Evolutionary conservation across 768 basidiomycete genomes (phyloP).

Genomic region (Lactarius vividus): DNA sequence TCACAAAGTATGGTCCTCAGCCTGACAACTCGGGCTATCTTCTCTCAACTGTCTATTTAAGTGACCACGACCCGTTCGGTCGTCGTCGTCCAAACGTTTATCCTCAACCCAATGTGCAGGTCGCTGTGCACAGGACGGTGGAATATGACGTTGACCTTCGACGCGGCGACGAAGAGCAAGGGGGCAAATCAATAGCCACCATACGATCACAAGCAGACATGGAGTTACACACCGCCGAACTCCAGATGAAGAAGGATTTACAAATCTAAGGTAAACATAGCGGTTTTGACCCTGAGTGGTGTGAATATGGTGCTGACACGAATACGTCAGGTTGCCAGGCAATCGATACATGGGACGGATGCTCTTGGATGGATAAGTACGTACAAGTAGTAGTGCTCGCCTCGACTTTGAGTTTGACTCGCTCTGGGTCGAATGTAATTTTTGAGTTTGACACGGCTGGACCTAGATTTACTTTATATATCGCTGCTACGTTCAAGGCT

Average conservation of each 20-base stretch:
- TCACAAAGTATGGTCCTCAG: constrained; percentile 20
- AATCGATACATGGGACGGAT: not conserved
- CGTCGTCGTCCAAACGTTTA: constrained; percentile 24
- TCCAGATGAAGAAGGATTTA: constrained; percentile 24
- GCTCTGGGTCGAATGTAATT: constrained; percentile 9
- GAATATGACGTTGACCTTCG: constrained; percentile 21
- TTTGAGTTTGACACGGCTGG: constrained; percentile 9
- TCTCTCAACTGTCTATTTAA: constrained; percentile 22
- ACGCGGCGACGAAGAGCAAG: constrained; percentile 15
- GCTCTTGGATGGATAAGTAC: constrained; percentile 2
- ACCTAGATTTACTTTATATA: not conserved
- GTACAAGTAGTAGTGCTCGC: not conserved
- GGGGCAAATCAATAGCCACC: constrained; percentile 2
- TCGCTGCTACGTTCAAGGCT: not conserved
- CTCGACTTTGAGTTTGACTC: not conserved
- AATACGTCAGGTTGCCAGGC: not conserved
- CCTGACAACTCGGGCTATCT: constrained; percentile 8
- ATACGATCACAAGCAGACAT: constrained; percentile 18
- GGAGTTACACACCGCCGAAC: constrained; percentile 14
- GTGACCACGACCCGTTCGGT: constrained; percentile 22
- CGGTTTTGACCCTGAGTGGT: not conserved
- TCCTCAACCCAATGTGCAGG: constrained; percentile 14
- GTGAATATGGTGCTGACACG: not conserved
- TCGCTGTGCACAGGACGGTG: constrained; percentile 21
- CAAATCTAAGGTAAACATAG: constrained; percentile 20